These are phyloP conservation scores for Fusarium nygamai DNA, from an alignment of 2,329 filamentous ascomycete genomes.

Conservation along the genomic window DNA sequence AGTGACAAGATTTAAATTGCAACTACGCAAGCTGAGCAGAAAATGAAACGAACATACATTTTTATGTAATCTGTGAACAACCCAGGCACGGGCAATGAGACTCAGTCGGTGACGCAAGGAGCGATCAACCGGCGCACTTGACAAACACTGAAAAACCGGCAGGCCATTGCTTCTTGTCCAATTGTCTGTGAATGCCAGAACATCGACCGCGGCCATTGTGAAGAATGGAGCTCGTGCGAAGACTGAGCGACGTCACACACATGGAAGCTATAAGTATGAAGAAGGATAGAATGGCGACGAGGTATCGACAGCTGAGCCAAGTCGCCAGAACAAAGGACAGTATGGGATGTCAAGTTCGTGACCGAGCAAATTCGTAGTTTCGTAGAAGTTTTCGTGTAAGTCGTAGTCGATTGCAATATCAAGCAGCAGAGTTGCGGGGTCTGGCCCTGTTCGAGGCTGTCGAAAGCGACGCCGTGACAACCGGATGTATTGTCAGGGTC, in stretches of 20 bases:
- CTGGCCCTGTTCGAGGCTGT: slow-evolving; percentile 8
- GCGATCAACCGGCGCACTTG: slow-evolving; percentile 42
- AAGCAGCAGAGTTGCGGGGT: slow-evolving; percentile 9
- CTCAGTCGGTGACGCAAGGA: slow-evolving; percentile 42
- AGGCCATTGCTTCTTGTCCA: slow-evolving; percentile 55
- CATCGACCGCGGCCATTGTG: slow-evolving; percentile 65
- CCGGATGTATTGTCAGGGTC: background rate
- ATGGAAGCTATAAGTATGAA: slow-evolving; percentile 57
- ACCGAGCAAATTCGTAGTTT: background rate
- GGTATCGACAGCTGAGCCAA: slow-evolving; percentile 23
- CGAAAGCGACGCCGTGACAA: slow-evolving; percentile 31
- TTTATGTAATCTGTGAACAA: slow-evolving; percentile 36
- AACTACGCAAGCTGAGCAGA: background rate
- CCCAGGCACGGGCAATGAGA: slow-evolving; percentile 50
- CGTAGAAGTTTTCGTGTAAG: slow-evolving; percentile 29
- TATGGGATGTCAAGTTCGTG: slow-evolving; percentile 15
- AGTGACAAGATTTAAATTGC: slow-evolving; percentile 4
- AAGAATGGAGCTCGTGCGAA: slow-evolving; percentile 57
- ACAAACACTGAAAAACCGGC: slow-evolving; percentile 47
- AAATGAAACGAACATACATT: slow-evolving; percentile 33
- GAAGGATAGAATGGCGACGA: slow-evolving; percentile 16
- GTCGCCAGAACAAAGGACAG: slow-evolving; percentile 9
- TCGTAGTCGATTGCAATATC: slow-evolving; percentile 18
- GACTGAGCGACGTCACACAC: slow-evolving; percentile 57
- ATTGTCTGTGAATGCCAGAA: slow-evolving; percentile 56